Evolutionary conservation across 768 basidiomycete genomes (phyloP).

Genomic region (Stropharia rugosoannulata): DNA sequence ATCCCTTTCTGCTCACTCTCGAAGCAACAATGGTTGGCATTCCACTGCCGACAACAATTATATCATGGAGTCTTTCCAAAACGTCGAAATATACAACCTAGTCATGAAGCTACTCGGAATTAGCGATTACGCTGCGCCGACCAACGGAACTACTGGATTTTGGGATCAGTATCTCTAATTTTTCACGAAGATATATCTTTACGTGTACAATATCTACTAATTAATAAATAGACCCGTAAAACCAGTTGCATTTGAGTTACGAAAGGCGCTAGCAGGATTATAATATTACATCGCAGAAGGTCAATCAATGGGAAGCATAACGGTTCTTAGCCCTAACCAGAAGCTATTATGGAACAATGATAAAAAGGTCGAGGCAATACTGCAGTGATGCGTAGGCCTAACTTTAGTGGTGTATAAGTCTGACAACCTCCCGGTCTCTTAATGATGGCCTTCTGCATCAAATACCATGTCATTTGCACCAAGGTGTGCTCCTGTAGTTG

Average conservation of each 20-base stretch:
- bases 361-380: too few species aligned
- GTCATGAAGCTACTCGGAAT: slow-evolving; percentile 74
- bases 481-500: slow-evolving; percentile 63
- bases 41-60: slow-evolving; percentile 63
- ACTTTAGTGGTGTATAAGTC: too few species aligned
- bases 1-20: slow-evolving; percentile 12
- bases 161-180: slow-evolving; percentile 75
- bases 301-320: too few species aligned
- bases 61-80: slow-evolving; percentile 81
- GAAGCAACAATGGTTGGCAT: slow-evolving; percentile 54
- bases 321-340: too few species aligned
- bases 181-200: not conserved
- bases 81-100: slow-evolving; percentile 85
- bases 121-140: slow-evolving; percentile 50
- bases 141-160: slow-evolving; percentile 79
- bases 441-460: slow-evolving; percentile 61
- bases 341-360: too few species aligned
- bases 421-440: not conserved
- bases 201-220: not conserved
- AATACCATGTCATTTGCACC: slow-evolving; percentile 60
- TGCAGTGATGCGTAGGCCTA: too few species aligned
- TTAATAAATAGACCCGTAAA: not conserved
- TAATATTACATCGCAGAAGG: too few species aligned
- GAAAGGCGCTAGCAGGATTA: not conserved
- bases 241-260: not conserved